phyloP scores from a whole-genome alignment of 2,329 filamentous ascomycete genomes.

The Cladosporium sphaerospermum region DNA sequence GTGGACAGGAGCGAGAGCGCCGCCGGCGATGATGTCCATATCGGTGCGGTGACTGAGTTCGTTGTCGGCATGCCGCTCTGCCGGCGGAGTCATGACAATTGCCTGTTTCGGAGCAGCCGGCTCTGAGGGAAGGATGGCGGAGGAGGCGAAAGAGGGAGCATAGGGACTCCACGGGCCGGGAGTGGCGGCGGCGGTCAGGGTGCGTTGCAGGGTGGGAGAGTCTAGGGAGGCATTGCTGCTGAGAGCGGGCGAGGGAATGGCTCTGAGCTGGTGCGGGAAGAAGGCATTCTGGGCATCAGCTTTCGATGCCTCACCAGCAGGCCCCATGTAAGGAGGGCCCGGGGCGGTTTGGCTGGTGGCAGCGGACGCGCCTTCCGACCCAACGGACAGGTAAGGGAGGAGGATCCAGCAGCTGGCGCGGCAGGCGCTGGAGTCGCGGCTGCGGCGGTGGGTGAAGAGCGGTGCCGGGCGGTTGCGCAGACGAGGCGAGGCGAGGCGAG shows the following conservation, averaged over 20 bases:
- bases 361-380: not conserved
- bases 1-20: slow-evolving; percentile 23
- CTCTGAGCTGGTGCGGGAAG: slow-evolving; percentile 2
- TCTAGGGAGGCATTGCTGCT: slow-evolving; percentile 13
- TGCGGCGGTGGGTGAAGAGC: not conserved
- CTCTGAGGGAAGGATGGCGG: slow-evolving; percentile 13
- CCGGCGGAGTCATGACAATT: slow-evolving; percentile 19
- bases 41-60: not conserved
- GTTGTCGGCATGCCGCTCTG: slow-evolving; percentile 11
- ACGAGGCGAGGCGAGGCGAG: not conserved
- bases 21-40: slow-evolving; percentile 25
- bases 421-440: slow-evolving; percentile 5
- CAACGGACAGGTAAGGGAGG: slow-evolving; percentile 1
- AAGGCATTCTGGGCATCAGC: slow-evolving; percentile 11
- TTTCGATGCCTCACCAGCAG: slow-evolving; percentile 13
- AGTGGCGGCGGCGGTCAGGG: not conserved
- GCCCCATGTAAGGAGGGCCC: slow-evolving; percentile 16
- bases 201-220: slow-evolving; percentile 13
- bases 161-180: slow-evolving; percentile 13
- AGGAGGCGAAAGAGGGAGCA: slow-evolving; percentile 9
- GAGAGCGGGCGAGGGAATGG: slow-evolving; percentile 17
- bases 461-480: not conserved
- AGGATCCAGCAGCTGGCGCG: not conserved
- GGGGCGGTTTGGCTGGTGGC: not conserved
- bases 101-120: slow-evolving; percentile 13